A percentile compares a stretch with the other conserved stretches of the same genome.
These are phyloP conservation scores for Scheffersomyces titani DNA, from an alignment of 1,139 yeast genomes.

Conservation along the genomic window DNA sequence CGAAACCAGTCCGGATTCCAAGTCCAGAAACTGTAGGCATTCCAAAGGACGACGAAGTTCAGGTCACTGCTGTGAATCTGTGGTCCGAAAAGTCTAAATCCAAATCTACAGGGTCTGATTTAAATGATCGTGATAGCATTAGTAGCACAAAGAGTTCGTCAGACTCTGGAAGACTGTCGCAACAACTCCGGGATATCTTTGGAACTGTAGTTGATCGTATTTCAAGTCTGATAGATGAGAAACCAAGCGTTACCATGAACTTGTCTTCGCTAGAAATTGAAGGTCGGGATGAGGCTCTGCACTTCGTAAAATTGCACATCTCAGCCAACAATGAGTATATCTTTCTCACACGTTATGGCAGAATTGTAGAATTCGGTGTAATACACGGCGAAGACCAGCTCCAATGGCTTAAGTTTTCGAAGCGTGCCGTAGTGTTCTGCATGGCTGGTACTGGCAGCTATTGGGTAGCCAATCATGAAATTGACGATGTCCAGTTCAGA, in stretches of 20 bases:
- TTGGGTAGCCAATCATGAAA: slow-evolving; percentile 8
- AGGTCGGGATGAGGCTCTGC: background rate
- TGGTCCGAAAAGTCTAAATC: background rate
- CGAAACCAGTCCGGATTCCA: background rate
- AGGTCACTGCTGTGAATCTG: background rate
- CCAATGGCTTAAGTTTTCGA: slow-evolving; percentile 9
- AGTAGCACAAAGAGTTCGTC: background rate
- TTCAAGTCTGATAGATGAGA: background rate
- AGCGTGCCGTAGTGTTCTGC: slow-evolving; percentile 8
- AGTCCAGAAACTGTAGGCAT: background rate
- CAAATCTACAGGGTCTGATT: background rate
- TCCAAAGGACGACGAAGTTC: background rate
- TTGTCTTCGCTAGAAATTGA: background rate
- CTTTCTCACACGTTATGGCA: slow-evolving; percentile 6
- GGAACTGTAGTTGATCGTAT: background rate
- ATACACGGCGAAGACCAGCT: slow-evolving; percentile 5
- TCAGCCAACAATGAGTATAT: slow-evolving; percentile 7
- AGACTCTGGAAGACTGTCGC: background rate
- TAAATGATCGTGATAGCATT: background rate
- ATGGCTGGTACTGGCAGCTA: slow-evolving; percentile 9
- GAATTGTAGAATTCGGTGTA: slow-evolving; percentile 6
- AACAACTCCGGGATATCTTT: background rate
- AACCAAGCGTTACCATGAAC: background rate
- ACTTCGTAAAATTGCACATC: slow-evolving; percentile 3
- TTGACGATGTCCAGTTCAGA: slow-evolving; percentile 9